These are phyloP conservation scores for Cryptococcus hybrid DNA, from an alignment of 1,284 basidiomycete genomes.

Conservation along the genomic window DNA sequence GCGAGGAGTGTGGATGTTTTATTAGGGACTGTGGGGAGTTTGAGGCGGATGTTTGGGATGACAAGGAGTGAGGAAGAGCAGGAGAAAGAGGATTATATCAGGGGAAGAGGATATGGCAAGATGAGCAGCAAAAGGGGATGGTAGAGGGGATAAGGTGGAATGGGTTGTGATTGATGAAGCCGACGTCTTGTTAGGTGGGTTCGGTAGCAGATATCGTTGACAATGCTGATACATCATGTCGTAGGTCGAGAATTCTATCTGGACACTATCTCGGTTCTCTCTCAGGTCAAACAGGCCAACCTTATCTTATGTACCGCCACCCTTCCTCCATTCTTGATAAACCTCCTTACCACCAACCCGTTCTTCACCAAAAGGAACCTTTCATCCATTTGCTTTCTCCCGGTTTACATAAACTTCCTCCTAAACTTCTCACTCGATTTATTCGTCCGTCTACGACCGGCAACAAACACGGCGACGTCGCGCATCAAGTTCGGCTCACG, in stretches of 20 bases:
- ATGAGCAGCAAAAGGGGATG: neutral
- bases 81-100: conserved; percentile 10
- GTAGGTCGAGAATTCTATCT: conserved; percentile 75
- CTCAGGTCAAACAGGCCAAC: conserved; percentile 38
- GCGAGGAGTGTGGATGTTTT: conserved; percentile 60
- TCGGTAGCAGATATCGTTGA: neutral
- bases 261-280: conserved; percentile 63
- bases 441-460: conserved; percentile 67
- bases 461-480: conserved; percentile 72
- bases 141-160: conserved; percentile 60
- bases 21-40: conserved; percentile 69
- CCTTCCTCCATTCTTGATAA: conserved; percentile 70
- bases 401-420: conserved; percentile 71
- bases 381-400: conserved; percentile 67
- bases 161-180: conserved; percentile 88
- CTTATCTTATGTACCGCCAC: conserved; percentile 82
- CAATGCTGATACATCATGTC: neutral
- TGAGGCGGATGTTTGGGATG: conserved; percentile 63
- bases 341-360: conserved; percentile 62
- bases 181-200: conserved; percentile 77
- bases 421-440: conserved; percentile 66
- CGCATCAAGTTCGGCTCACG: conserved; percentile 65
- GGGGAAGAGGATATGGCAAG: conserved; percentile 2
- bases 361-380: conserved; percentile 33
- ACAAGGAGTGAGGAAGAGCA: conserved; percentile 14